phyloP scores from a whole-genome alignment of 768 basidiomycete genomes.

The Dioszegia aurantiaca region DNA sequence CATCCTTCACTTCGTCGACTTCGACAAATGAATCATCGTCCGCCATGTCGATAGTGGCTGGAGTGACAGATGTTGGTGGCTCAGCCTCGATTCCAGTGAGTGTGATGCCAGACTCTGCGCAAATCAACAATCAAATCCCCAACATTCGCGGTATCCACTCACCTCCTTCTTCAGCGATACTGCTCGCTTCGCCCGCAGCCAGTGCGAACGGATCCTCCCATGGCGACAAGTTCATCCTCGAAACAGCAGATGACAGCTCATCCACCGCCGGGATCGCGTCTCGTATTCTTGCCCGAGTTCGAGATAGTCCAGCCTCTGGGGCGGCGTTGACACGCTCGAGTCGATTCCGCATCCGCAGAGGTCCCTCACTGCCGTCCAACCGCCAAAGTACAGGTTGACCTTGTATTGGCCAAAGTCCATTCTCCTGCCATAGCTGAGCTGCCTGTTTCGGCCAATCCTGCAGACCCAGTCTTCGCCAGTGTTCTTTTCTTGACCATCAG shows the following conservation, averaged over 20 bases:
- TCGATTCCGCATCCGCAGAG: conserved; percentile 65
- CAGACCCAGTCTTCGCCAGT: conserved; percentile 62
- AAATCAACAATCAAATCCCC: conserved; percentile 1
- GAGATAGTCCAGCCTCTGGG: conserved; percentile 21
- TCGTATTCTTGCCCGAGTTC: conserved; percentile 34
- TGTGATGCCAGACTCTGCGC: conserved; percentile 18
- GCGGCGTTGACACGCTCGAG: conserved; percentile 33
- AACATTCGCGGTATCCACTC: neutral
- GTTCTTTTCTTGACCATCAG: conserved; percentile 64
- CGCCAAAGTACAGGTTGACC: conserved; percentile 63
- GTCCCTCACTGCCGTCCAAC: conserved; percentile 88
- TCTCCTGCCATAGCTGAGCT: conserved; percentile 65
- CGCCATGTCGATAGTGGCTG: conserved; percentile 14
- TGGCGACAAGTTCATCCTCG: conserved; percentile 40
- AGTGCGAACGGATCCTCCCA: conserved; percentile 51
- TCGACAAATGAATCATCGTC: conserved; percentile 59
- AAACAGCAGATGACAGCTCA: conserved; percentile 48
- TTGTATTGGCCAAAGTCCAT: conserved; percentile 74
- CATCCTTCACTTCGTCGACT: conserved; percentile 62
- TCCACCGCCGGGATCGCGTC: conserved; percentile 46
- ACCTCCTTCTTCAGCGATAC: conserved; percentile 36
- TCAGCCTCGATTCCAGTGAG: conserved; percentile 6
- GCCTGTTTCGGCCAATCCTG: conserved; percentile 57
- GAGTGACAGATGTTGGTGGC: neutral
- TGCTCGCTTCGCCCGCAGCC: conserved; percentile 38